A percentile compares a stretch with the other conserved stretches of the same genome.
These are phyloP conservation scores for Neurospora tetraspora DNA, from an alignment of 495 filamentous ascomycete species.

Conservation along the genomic window DNA sequence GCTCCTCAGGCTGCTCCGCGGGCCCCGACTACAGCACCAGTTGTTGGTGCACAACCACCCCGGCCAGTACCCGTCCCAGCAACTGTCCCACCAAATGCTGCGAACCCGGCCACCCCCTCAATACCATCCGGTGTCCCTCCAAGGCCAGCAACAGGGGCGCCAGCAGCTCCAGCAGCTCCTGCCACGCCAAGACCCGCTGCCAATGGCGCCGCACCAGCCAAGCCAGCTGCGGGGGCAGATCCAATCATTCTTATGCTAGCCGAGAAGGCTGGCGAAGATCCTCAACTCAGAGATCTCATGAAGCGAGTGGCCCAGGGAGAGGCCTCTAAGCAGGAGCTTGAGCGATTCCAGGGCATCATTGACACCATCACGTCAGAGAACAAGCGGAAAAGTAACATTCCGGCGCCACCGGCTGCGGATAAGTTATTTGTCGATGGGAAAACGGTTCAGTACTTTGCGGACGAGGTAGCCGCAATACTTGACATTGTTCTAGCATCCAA, in stretches of 20 bases:
- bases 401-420: conserved; percentile 33
- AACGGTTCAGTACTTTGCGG: conserved; percentile 37
- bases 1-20: neutral
- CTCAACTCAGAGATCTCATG: conserved; percentile 91
- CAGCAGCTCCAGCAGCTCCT: conserved; percentile 16
- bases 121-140: conserved; percentile 1
- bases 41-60: neutral
- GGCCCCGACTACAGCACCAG: conserved; percentile 1
- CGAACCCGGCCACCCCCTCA: neutral
- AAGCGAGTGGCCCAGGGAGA: conserved; percentile 83
- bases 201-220: conserved; percentile 12
- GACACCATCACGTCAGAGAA: conserved; percentile 66
- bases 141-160: conserved; percentile 14
- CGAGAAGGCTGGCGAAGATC: conserved; percentile 73
- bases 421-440: conserved; percentile 33
- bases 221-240: conserved; percentile 49
- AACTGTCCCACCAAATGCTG: neutral
- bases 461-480: conserved; percentile 37
- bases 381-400: conserved; percentile 27
- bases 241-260: conserved; percentile 94
- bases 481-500: conserved; percentile 37
- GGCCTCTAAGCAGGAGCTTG: conserved; percentile 68
- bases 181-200: conserved; percentile 6
- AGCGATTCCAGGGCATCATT: conserved; percentile 85
- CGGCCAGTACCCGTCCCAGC: conserved; percentile 1